Percentiles rank a stretch among this genome's conserved stretches.
Evolutionary conservation across 2,329 filamentous ascomycete species (phyloP).

Genomic region (Xylariaceae sp.): DNA sequence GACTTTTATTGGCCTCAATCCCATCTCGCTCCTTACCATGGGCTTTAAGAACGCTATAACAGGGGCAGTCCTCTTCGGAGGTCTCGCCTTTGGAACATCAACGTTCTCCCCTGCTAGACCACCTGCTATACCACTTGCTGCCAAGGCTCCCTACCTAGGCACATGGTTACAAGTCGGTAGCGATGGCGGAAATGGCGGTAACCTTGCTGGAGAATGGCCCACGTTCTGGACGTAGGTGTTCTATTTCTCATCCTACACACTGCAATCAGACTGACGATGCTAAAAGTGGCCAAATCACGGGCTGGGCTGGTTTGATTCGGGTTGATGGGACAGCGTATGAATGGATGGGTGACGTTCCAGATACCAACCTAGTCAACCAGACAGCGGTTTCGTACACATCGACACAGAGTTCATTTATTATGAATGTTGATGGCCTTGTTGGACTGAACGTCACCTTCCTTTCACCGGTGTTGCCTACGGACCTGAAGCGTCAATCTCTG

Average conservation of each 20-base stretch:
- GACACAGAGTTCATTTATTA: constrained; percentile 65
- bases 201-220: constrained; percentile 66
- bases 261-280: no score
- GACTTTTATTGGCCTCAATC: neutral
- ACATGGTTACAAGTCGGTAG: constrained; percentile 63
- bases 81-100: constrained; percentile 37
- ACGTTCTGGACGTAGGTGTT: constrained; percentile 62
- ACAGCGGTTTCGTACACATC: constrained; percentile 66
- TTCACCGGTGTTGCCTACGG: constrained; percentile 64
- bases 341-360: constrained; percentile 61
- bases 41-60: constrained; percentile 24
- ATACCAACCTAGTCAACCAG: constrained; percentile 52
- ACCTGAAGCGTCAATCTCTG: constrained; percentile 64
- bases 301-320: constrained; percentile 65
- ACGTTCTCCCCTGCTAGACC: constrained; percentile 62
- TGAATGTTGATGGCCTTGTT: constrained; percentile 59
- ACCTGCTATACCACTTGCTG: constrained; percentile 67
- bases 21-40: constrained; percentile 19
- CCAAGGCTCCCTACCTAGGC: constrained; percentile 71
- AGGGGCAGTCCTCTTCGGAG: constrained; percentile 27
- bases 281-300: constrained; percentile 52
- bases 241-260: neutral
- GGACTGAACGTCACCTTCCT: constrained; percentile 66
- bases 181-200: constrained; percentile 59
- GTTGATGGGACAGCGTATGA: constrained; percentile 62